Base-by-base conservation (phyloP, 805 yeast species). In the Wickerhamiella spandovensis region DNA sequence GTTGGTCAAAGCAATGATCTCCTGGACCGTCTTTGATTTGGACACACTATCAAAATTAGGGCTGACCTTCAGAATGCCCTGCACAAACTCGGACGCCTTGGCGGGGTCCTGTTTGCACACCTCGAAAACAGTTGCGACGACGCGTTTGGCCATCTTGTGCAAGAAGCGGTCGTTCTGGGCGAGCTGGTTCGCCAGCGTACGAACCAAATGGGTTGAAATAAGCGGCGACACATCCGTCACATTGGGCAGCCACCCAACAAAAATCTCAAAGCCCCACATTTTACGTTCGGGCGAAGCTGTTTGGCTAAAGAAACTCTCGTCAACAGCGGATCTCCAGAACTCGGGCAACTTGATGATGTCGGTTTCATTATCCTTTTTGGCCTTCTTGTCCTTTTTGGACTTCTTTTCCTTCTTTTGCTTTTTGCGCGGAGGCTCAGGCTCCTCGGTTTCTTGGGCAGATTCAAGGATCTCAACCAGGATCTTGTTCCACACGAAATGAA, bases 271-370 rank as follows among this genome's bases (percentile, higher is more conserved):
- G 0, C 96, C 97, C 76, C 86, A 77, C 64, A 74, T 84, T 63
- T 89, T 90, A 51, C 95, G 72, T 64, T 89, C 97, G 30, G 81
- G 77, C 1, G 96, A 87, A 0, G 95, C 73, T 55, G 81, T 78
- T 37, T 77, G 78, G 5, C 84, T 71, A 57, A 90, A 89, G 53
- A 84, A 77, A 3, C 83, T 75, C 58, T 87, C 92, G 61, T 90
- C 97, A 15, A 90, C 76, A 5, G 79, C 80, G 3, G 73, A 69
- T 57, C 78, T 76, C 95, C 95, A 88, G 63, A 90, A 88, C 49
- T 84, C 92, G 8, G 69, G 63, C 41, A 78, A 61, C 2, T 70
- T 63, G 24, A 77, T 64, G 23, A 46, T 30, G 13, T 56, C 63
- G 9, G 58, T 56, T 10, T 57, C 57, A 13, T 54, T 51, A 44